Evolutionary conservation across 306 rosid genomes (phyloP).

Genomic region (Begonia fuchsioides): DNA sequence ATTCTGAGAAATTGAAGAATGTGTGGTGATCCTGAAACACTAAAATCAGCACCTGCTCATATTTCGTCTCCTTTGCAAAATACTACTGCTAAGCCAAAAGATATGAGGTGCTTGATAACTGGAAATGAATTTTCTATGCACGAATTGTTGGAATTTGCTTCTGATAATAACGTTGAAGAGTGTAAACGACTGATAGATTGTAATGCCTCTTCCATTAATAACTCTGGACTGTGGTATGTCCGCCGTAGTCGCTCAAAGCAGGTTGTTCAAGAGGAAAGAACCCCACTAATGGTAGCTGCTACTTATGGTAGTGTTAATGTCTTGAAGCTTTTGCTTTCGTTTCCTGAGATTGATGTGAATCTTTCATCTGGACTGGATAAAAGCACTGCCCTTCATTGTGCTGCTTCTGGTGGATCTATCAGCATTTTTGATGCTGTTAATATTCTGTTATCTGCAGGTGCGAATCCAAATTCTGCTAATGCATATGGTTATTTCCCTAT

Average conservation of each 20-base stretch:
- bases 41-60: slow-evolving; percentile 17
- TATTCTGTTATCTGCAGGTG: slow-evolving; percentile 50
- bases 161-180: slow-evolving; percentile 56
- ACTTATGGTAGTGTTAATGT: slow-evolving; percentile 53
- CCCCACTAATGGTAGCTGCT: slow-evolving; percentile 75
- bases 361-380: slow-evolving; percentile 39
- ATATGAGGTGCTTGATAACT: slow-evolving; percentile 34
- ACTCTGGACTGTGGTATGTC: slow-evolving; percentile 50
- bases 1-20: slow-evolving; percentile 37
- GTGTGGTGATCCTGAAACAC: slow-evolving; percentile 60
- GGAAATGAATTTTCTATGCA: slow-evolving; percentile 41
- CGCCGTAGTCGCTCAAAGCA: slow-evolving; percentile 47
- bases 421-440: slow-evolving; percentile 36
- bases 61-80: slow-evolving; percentile 20
- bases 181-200: slow-evolving; percentile 31
- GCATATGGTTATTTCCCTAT: slow-evolving; percentile 42
- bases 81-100: slow-evolving; percentile 16
- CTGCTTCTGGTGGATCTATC: slow-evolving; percentile 63
- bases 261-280: slow-evolving; percentile 42
- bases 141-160: slow-evolving; percentile 46
- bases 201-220: slow-evolving; percentile 27
- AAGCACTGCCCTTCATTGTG: slow-evolving; percentile 78
- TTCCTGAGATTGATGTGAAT: slow-evolving; percentile 34
- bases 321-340: slow-evolving; percentile 38
- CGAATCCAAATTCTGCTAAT: slow-evolving; percentile 33